These are phyloP conservation scores for Fraxinus latifolia DNA, from an alignment of 305 asterid genomes.

Conservation along the genomic window DNA sequence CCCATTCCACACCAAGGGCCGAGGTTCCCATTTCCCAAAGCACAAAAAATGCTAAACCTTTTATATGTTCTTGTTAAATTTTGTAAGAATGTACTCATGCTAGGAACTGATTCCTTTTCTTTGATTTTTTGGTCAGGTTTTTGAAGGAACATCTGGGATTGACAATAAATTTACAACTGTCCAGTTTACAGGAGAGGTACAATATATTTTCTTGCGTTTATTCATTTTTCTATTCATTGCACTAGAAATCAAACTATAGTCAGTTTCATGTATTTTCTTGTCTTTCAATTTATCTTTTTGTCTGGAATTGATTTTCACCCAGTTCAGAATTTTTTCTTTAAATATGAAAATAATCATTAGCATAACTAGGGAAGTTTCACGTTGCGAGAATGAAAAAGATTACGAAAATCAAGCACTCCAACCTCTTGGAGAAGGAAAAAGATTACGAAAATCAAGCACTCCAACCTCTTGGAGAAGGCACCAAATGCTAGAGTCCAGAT, in stretches of 20 bases:
- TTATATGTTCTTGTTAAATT: not conserved
- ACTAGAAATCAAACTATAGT: not conserved
- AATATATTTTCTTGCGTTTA: not conserved
- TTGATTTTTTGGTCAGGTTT: constrained; percentile 16
- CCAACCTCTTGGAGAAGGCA: not conserved
- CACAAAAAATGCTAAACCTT: not conserved
- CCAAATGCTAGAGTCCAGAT: not conserved
- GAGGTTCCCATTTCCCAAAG: not conserved
- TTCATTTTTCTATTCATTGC: not conserved
- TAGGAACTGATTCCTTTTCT: not conserved
- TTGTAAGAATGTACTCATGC: not conserved
- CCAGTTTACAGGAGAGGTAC: constrained; percentile 25
- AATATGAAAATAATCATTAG: not conserved
- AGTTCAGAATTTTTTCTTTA: not conserved
- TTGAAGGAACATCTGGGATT: constrained; percentile 27
- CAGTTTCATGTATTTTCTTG: not conserved
- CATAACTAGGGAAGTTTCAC: not conserved
- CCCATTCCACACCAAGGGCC: not conserved
- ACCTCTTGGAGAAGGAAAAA: too few relatives aligned
- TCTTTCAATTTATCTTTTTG: not conserved
- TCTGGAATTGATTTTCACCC: not conserved
- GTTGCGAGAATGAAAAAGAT: not conserved
- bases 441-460: not conserved
- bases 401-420: too few relatives aligned
- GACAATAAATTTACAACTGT: constrained; percentile 22